Base-by-base conservation (phyloP, 2,329 filamentous ascomycete species). In the Tolypocladium tropicale region DNA sequence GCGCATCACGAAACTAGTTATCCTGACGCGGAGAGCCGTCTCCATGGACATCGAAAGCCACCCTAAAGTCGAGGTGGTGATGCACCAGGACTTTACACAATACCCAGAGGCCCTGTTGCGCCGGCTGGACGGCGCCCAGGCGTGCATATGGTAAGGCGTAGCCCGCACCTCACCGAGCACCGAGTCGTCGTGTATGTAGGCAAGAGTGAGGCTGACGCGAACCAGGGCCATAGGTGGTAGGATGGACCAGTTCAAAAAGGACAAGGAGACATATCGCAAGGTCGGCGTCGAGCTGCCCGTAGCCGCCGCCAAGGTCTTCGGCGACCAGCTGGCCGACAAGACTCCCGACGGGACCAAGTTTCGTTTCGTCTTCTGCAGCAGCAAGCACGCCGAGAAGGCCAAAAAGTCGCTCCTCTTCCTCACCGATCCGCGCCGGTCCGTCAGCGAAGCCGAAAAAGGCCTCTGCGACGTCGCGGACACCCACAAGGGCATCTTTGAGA, bases 201-300 rank as follows among this genome's bases (percentile, higher is more conserved):
- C n/a, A 12, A 18, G 11, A 46, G n/a, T 18, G 43, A 6, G 14
- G 37, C 30, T 21, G 12, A 34, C 11, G n/a, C 5, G 14, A 18
- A 14, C 18, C 46, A 77, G 73, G 74, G 68, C 70, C 12, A 70
- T 76, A 56, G 72, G 74, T 37, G 70, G 68, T 46, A 64, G 65
- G 74, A 79, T 48, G 70, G 76, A 57, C 71, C 75, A 71, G 33
- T 74, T 79, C 60, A 78, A 71, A 28, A 70, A 71, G 32, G 74
- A 78, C 49, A 78, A 83, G 25, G 63, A 62, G 23, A 61, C 65
- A 34, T 68, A 67, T 28, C 68, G 67, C 55, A 76, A 76, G 37
- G 83, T 88, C 56, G 84, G 82, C 9, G 72, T 82, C 54, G 78
- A 82, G 57, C 85, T 83, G 64, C 76, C 85, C 1, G 63, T 87